These are phyloP conservation scores for Phaeosphaeria sp. DNA, from an alignment of 2,329 filamentous ascomycete genomes.

Conservation along the genomic window DNA sequence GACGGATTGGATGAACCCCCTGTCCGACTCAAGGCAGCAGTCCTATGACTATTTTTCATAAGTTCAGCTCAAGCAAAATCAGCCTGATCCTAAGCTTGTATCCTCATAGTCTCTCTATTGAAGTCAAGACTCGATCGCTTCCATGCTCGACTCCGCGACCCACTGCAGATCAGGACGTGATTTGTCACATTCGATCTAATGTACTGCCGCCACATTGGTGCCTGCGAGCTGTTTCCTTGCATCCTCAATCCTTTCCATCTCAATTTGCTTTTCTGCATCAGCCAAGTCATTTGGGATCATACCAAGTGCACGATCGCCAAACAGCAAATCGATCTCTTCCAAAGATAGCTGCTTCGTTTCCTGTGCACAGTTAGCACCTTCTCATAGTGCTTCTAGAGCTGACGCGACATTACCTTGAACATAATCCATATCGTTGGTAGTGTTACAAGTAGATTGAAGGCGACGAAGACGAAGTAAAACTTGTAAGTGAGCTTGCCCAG, in stretches of 20 bases:
- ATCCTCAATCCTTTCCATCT: conserved; percentile 28
- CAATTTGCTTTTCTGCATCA: conserved; percentile 30
- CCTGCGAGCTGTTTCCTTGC: conserved; percentile 25
- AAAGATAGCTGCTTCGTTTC: conserved; percentile 54
- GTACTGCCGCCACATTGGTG: conserved; percentile 18
- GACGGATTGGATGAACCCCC: no score
- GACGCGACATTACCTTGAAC: conserved; percentile 49
- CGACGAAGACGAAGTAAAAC: conserved; percentile 66
- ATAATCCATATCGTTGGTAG: conserved; percentile 58
- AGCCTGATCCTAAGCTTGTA: no score
- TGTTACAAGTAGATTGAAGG: conserved; percentile 55
- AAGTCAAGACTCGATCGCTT: no score
- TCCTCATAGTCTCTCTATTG: no score
- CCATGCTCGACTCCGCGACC: no score
- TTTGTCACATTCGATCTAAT: conserved; percentile 2
- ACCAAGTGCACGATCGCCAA: conserved; percentile 60
- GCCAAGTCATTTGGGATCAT: conserved; percentile 54
- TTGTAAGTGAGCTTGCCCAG: conserved; percentile 57
- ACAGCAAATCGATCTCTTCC: conserved; percentile 65
- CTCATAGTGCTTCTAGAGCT: neutral
- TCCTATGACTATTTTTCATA: no score
- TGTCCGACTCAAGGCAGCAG: no score
- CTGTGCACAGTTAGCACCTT: conserved; percentile 18
- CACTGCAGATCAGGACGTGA: neutral
- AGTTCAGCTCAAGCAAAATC: no score